Evolutionary conservation across 257 asterid genomes (phyloP).

Genomic region (Solanum lignicaule): DNA sequence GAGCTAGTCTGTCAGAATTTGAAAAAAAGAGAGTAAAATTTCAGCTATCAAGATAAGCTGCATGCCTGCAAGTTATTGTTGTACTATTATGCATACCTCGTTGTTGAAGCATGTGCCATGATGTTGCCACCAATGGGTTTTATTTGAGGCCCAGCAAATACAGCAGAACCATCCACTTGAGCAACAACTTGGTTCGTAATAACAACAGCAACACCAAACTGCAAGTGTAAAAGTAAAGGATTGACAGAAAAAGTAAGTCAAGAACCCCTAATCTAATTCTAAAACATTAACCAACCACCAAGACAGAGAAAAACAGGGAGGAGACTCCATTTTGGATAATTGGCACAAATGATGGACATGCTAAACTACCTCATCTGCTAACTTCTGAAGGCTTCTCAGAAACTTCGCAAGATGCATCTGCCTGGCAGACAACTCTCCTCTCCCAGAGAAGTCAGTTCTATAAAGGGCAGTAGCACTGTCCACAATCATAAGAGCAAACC

Average conservation of each 20-base stretch:
- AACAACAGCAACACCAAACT: conserved; percentile 94
- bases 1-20: conserved; percentile 46
- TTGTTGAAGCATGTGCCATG: conserved; percentile 96
- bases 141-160: conserved; percentile 80
- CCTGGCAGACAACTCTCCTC: conserved; percentile 92
- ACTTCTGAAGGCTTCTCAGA: conserved; percentile 91
- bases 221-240: conserved; percentile 2
- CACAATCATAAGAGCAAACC: conserved; percentile 92
- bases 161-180: conserved; percentile 94
- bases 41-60: neutral
- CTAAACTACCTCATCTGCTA: conserved; percentile 74
- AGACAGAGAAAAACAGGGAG: neutral
- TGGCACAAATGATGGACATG: neutral
- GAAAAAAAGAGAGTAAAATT: neutral
- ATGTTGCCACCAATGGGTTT: conserved; percentile 97
- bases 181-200: conserved; percentile 98
- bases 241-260: neutral
- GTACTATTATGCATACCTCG: conserved; percentile 37
- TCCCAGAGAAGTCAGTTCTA: conserved; percentile 92
- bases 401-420: conserved; percentile 99
- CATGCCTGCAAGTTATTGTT: neutral
- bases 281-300: neutral
- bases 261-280: neutral
- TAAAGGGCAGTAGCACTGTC: conserved; percentile 97
- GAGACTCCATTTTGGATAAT: neutral